Evolutionary conservation across 331 rosid species (phyloP).

Genomic region (Spiraea crenata): DNA sequence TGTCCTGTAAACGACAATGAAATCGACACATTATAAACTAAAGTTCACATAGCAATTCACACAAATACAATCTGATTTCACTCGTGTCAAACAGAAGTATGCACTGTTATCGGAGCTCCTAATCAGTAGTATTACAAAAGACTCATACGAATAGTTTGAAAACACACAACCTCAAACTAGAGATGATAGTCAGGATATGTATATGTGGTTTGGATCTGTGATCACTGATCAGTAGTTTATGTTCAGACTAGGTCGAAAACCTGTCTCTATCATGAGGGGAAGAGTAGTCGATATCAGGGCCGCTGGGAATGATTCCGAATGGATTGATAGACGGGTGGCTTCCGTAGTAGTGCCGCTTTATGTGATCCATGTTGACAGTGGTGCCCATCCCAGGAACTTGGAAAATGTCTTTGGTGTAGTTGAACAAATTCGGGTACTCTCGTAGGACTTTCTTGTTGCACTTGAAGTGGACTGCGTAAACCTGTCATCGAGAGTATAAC

Average conservation of each 20-base stretch:
- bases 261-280: slow-evolving; percentile 70
- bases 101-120: too few relatives aligned
- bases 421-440: slow-evolving; percentile 81
- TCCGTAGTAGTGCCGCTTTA: slow-evolving; percentile 79
- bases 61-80: too few relatives aligned
- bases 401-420: slow-evolving; percentile 77
- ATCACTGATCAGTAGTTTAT: background rate
- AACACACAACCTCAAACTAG: too few relatives aligned
- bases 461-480: slow-evolving; percentile 90
- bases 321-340: slow-evolving; percentile 88
- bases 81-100: too few relatives aligned
- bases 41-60: too few relatives aligned
- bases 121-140: too few relatives aligned
- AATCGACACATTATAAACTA: too few relatives aligned
- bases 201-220: too few relatives aligned
- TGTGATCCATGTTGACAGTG: slow-evolving; percentile 80
- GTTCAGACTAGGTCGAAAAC: slow-evolving; percentile 49
- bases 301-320: slow-evolving; percentile 69
- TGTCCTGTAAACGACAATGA: too few relatives aligned
- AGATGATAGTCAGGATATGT: too few relatives aligned
- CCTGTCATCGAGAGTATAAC: slow-evolving; percentile 41
- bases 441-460: slow-evolving; percentile 83
- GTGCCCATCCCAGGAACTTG: slow-evolving; percentile 71
- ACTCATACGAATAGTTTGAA: too few relatives aligned
- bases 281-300: slow-evolving; percentile 64